These are phyloP conservation scores for Geranium incanum DNA, from an alignment of 441 rosid species.

Conservation along the genomic window DNA sequence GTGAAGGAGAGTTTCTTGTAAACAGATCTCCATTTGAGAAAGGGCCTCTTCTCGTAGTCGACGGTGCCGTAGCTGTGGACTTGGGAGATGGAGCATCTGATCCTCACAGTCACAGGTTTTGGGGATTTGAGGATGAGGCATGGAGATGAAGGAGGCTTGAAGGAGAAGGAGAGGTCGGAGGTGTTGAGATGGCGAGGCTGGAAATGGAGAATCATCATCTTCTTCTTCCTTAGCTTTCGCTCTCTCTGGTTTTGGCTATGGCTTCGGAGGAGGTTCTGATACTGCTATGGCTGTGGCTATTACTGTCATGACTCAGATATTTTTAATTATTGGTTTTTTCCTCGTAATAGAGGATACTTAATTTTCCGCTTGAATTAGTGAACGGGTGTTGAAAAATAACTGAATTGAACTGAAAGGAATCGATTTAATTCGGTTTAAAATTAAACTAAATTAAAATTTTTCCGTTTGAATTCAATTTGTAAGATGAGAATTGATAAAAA, in stretches of 20 bases:
- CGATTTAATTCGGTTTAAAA: too few relatives aligned
- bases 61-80: constrained; percentile 65
- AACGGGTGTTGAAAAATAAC: too few relatives aligned
- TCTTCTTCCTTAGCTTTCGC: neutral
- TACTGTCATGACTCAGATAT: neutral
- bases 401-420: too few relatives aligned
- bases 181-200: neutral
- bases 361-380: too few relatives aligned
- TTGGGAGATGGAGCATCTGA: constrained; percentile 61
- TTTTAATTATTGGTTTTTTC: too few relatives aligned
- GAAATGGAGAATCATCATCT: neutral
- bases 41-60: constrained; percentile 74
- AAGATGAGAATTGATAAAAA: too few relatives aligned
- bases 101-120: constrained; percentile 17
- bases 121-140: neutral
- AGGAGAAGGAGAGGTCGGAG: neutral
- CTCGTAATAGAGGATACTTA: too few relatives aligned
- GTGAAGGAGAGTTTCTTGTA: constrained; percentile 63
- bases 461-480: too few relatives aligned
- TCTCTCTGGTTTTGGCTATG: neutral
- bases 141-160: neutral
- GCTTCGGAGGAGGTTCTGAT: neutral
- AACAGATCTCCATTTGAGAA: constrained; percentile 63
- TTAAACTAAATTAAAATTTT: too few relatives aligned
- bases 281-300: neutral